Evolutionary conservation across 176 grass and related monocot genomes (phyloP), one percentile per base, ranked within the genome.

Genomic region (Hsuehochloa calcarea): DNA sequence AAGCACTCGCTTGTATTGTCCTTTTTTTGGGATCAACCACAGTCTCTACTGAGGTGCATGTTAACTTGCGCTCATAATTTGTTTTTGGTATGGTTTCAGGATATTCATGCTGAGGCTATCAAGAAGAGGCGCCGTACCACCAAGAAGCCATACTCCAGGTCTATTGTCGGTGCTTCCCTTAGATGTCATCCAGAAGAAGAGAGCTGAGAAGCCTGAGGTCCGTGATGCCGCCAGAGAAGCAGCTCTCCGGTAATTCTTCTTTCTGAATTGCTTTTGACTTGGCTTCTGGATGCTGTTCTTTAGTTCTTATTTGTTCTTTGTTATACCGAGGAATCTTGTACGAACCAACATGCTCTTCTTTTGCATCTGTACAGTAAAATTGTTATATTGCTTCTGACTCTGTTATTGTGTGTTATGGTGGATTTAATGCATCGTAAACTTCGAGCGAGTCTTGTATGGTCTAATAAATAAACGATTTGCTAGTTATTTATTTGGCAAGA

Each of bases 121-220:
- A 87, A 82, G 71, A 87, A 82, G 85, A 87, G 78, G 70, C 70
- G 78, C 6, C 85, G 78, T 43, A 46, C 85, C 37, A 87, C 85
- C 10, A 87, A 82, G 70, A 87, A 67, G 47, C 78, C 59, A 0
- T 74, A 87, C 50, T 87, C 85, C 35, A 82, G 85, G 70, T 87
- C 85, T 19, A 82, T 87, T 58, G 78, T 87, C 1, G 78, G 85
- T 38, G 78, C 85, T 46, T 81, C 60, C 25, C 78, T 87, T 41
- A n/a, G 85, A 87, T 26, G 78, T 75, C 20, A 81, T 87, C 63
- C 78, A 87, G 65, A 87, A 87, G 85, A 87, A 58, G 78, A 82
- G 85, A 87, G 62, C 85, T 17, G 85, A 87, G 49, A 87, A 87
- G 70, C 60, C 70, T 27, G 85, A 87, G 61, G 78, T 87, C 41